Evolutionary conservation across 345 rosid species (phyloP), one percentile per base, ranked within the genome.

Genomic region (Erucastrum elatum): DNA sequence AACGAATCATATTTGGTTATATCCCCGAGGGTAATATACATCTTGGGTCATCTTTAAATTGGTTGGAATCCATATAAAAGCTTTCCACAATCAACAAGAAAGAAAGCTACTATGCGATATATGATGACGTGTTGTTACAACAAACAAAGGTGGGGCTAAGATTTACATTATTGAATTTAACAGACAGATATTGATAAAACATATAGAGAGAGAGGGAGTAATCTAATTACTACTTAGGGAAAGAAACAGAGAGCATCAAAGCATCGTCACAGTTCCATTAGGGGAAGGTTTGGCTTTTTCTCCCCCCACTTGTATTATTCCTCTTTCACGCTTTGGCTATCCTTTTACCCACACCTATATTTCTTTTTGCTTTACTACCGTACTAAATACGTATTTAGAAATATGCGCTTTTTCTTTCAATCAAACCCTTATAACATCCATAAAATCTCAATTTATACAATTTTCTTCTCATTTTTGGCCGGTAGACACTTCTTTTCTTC

Each of bases 221-320:
- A 15, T 76, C 2, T 79, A 67, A 74, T 72, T 85, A 84, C 92
- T 80, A 65, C 51, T 76, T 79, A 85, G 67, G 88, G 86, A 87
- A 84, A 84, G 46, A 49, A 72, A 64, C 79, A 70, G 34, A 64
- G 70, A 71, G 78, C 70, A 79, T 67, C 55, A 70, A 61, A 74
- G 81, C 91, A 86, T 90, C 86, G 90, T 87, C 90, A 81, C 82
- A 67, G 83, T 84, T 86, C 91, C 86, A 88, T 82, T 88, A 86
- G 83, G 64, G 89, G 90, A 81, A 87, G 77, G 70, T 87, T 79
- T 78, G 68, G 77, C 68, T 72, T 72, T 69, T 71, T 69, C 76
- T 61, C 12, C 66, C 75, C 66, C 75, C 67, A 79, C 78, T 79
- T 68, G 59, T 46, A 15, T 31, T 79, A 79, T 74, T 61, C 66